Conservation (phyloP, 139 green algal species). For the Edaphochlamys debaryana region DNA sequence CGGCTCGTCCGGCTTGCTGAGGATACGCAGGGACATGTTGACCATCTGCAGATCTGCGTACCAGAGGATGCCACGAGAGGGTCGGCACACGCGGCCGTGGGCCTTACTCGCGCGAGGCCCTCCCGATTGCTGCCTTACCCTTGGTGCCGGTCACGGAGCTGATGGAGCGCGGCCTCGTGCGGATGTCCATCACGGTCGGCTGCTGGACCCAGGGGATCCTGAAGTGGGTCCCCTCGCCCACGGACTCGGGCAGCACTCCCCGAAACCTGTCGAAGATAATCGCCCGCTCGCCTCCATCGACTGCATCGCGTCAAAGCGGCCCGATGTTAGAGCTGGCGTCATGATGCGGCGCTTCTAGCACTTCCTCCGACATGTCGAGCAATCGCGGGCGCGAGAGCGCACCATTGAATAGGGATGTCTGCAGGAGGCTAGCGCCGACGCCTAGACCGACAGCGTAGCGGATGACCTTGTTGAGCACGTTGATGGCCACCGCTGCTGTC, state of each 20-base stretch:
- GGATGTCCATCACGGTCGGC: constrained; percentile 96
- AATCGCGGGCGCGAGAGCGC: too few relatives aligned
- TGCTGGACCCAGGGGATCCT: constrained; percentile 91
- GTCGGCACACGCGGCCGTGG: not conserved
- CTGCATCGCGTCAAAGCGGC: too few relatives aligned
- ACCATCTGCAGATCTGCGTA: constrained; percentile 98
- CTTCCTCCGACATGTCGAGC: too few relatives aligned
- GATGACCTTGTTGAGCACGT: constrained; percentile 80
- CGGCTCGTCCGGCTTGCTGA: constrained; percentile 91
- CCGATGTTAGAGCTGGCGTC: too few relatives aligned
- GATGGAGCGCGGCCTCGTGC: constrained; percentile 92
- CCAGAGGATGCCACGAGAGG: not conserved
- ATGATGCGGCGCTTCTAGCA: too few relatives aligned
- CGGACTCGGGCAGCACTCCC: constrained; percentile 85
- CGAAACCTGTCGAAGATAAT: constrained; percentile 97
- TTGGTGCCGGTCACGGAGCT: constrained; percentile 98
- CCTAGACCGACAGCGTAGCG: constrained; percentile 84
- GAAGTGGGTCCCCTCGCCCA: constrained; percentile 95
- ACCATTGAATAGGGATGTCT: constrained; percentile 90
- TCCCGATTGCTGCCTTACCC: constrained; percentile 58
- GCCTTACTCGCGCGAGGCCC: not conserved
- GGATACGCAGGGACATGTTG: constrained; percentile 96
- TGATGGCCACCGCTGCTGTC: constrained; percentile 44
- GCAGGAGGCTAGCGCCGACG: constrained; percentile 73
- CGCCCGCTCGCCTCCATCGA: constrained; percentile 96